These are phyloP conservation scores for Hebeloma cylindrosporum DNA, from an alignment of 768 basidiomycete species.

Conservation along the genomic window DNA sequence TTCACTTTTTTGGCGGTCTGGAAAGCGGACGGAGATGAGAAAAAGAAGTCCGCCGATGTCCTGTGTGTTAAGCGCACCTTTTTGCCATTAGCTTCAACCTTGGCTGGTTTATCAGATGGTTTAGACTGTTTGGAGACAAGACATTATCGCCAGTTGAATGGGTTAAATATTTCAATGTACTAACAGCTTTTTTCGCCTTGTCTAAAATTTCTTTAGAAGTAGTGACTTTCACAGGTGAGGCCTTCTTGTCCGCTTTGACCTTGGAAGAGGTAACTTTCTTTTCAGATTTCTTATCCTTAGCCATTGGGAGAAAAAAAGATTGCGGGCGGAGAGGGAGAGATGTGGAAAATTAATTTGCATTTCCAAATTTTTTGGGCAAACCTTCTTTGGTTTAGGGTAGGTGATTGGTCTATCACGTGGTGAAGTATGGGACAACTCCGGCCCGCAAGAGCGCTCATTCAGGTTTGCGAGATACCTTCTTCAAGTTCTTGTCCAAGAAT, in stretches of 20 bases:
- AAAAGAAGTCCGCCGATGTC: neutral
- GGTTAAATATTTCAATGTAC: slow-evolving; percentile 13
- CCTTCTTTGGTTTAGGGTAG: slow-evolving; percentile 36
- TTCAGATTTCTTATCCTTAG: slow-evolving; percentile 50
- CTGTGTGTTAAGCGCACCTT: slow-evolving; percentile 22
- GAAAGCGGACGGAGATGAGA: slow-evolving; percentile 15
- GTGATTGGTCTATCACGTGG: slow-evolving; percentile 22
- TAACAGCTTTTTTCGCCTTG: slow-evolving; percentile 23
- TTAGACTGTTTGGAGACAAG: slow-evolving; percentile 15
- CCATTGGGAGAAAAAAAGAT: slow-evolving; percentile 35
- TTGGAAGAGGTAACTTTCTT: slow-evolving; percentile 38
- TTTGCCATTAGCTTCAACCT: slow-evolving; percentile 28
- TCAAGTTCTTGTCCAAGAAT: neutral
- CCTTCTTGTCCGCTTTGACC: slow-evolving; percentile 35
- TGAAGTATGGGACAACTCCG: neutral
- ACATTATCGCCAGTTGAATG: slow-evolving; percentile 1
- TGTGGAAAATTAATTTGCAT: slow-evolving; percentile 16
- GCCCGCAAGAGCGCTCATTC: neutral
- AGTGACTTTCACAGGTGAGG: slow-evolving; percentile 34
- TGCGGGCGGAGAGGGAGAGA: slow-evolving; percentile 17
- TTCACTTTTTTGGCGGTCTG: slow-evolving; percentile 32
- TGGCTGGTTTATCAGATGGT: slow-evolving; percentile 10
- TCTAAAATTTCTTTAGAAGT: slow-evolving; percentile 25
- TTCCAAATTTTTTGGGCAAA: slow-evolving; percentile 28
- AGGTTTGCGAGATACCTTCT: no score